These are phyloP conservation scores for Fagus sylvatica DNA, from an alignment of 306 rosid species.

Conservation along the genomic window DNA sequence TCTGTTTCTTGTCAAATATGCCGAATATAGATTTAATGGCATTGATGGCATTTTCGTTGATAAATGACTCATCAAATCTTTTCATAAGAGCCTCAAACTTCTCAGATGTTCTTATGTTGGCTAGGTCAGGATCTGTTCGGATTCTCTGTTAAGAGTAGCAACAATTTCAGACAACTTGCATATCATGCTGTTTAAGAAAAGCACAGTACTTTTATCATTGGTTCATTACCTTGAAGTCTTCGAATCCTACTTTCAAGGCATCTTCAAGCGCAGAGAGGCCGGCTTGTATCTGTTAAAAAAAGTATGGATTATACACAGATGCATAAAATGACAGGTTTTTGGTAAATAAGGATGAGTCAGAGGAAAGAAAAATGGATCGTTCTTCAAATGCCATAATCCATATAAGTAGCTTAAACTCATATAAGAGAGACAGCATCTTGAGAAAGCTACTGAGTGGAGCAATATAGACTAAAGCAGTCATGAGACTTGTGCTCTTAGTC, in stretches of 20 bases:
- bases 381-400: background rate
- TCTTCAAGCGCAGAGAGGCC: constrained; percentile 94
- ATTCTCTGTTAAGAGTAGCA: constrained; percentile 64
- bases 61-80: constrained; percentile 84
- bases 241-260: constrained; percentile 79
- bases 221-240: constrained; percentile 86
- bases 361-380: background rate
- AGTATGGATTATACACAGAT: background rate
- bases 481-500: background rate
- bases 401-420: background rate
- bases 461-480: background rate
- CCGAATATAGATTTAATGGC: constrained; percentile 94
- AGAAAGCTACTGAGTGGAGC: background rate
- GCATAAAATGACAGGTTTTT: constrained; percentile 4
- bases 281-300: constrained; percentile 68
- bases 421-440: background rate
- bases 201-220: background rate
- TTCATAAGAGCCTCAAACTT: constrained; percentile 68
- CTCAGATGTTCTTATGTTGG: constrained; percentile 52
- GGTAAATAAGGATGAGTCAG: background rate
- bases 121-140: constrained; percentile 88
- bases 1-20: constrained; percentile 64
- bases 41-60: constrained; percentile 95
- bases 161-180: constrained; percentile 23
- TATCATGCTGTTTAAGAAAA: background rate